Evolutionary conservation across 129 eudicot genomes (phyloP).

Genomic region (Mikania micrantha): DNA sequence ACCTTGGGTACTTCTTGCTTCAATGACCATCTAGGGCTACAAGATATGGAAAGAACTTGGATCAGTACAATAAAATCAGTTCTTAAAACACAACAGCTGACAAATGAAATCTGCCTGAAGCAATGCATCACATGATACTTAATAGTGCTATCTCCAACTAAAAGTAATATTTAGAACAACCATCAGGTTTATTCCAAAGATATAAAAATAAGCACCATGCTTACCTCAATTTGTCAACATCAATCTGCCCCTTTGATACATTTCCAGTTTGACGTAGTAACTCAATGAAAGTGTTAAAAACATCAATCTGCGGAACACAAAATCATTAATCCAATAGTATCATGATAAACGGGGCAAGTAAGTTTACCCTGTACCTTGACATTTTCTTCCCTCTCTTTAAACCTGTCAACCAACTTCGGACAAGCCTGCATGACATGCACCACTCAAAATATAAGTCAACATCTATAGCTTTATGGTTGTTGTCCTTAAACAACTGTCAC

Average conservation of each 20-base stretch:
- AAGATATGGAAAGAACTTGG: slow-evolving; percentile 17
- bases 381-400: slow-evolving; percentile 97
- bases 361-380: slow-evolving; percentile 61
- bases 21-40: slow-evolving; percentile 93
- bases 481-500: neutral
- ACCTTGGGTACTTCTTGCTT: slow-evolving; percentile 96
- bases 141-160: neutral
- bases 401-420: slow-evolving; percentile 94
- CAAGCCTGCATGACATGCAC: slow-evolving; percentile 66
- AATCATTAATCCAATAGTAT: slow-evolving; percentile 19
- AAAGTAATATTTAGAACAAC: neutral
- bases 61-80: slow-evolving; percentile 21
- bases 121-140: neutral
- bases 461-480: neutral
- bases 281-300: slow-evolving; percentile 94
- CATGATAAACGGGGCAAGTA: neutral
- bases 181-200: neutral
- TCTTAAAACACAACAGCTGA: neutral
- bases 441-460: neutral
- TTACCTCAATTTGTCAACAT: slow-evolving; percentile 75
- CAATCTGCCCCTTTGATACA: slow-evolving; percentile 88
- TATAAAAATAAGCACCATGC: slow-evolving; percentile 19
- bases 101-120: slow-evolving; percentile 2
- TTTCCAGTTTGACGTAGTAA: slow-evolving; percentile 92
- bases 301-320: slow-evolving; percentile 70